Conservation (phyloP, 2,329 filamentous ascomycete species). For the Trematosphaeria pertusa region DNA sequence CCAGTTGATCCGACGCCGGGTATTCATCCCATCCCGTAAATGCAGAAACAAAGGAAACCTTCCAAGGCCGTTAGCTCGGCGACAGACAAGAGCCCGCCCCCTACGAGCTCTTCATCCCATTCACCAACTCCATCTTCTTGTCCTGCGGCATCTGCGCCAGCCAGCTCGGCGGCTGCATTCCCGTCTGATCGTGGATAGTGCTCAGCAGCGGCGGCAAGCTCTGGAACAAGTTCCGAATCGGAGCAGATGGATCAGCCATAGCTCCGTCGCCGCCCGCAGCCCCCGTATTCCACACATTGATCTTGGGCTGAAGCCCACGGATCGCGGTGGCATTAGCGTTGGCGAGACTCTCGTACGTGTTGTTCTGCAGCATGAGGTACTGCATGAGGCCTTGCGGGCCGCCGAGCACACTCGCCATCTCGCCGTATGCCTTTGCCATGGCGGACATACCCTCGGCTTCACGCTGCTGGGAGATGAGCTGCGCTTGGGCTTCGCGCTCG, state of each 20-base stretch:
- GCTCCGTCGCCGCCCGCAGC: constrained; percentile 52
- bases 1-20: no score
- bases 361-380: constrained; percentile 87
- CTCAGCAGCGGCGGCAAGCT: constrained; percentile 81
- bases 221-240: constrained; percentile 84
- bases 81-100: neutral
- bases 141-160: constrained; percentile 59
- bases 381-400: constrained; percentile 80
- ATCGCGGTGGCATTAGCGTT: constrained; percentile 79
- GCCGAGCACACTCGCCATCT: constrained; percentile 75
- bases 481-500: constrained; percentile 65
- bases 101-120: constrained; percentile 28
- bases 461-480: constrained; percentile 67
- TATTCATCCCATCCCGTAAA: no score
- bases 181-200: constrained; percentile 89
- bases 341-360: constrained; percentile 78
- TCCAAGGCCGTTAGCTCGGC: neutral
- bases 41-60: constrained; percentile 5
- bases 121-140: constrained; percentile 32
- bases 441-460: constrained; percentile 79
- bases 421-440: constrained; percentile 81
- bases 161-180: constrained; percentile 81
- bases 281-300: constrained; percentile 88
- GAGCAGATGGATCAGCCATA: constrained; percentile 62
- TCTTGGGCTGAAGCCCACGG: constrained; percentile 82